phyloP scores from a whole-genome alignment of 176 grass and related monocot genomes.

The Melocanna baccifera region DNA sequence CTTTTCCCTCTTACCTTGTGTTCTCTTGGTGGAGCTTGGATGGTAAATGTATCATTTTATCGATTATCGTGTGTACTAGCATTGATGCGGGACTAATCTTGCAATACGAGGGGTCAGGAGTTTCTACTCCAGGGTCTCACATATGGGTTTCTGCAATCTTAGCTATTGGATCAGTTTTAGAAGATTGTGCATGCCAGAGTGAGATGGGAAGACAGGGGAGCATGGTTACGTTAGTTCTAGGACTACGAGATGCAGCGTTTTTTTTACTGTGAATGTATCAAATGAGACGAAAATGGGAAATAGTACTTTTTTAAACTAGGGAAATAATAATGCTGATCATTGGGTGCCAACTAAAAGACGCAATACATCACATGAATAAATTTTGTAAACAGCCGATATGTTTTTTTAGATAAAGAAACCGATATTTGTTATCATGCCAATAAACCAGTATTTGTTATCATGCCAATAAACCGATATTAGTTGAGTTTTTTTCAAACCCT shows the following conservation, averaged over 20 bases:
- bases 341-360: not conserved
- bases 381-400: not conserved
- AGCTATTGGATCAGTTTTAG: not conserved
- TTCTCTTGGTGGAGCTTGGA: too few species aligned
- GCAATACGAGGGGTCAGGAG: too few species aligned
- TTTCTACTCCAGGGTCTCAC: too few species aligned
- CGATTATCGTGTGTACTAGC: too few species aligned
- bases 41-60: too few species aligned
- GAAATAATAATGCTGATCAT: not conserved
- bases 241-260: not conserved
- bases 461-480: not conserved
- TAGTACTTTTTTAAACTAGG: not conserved
- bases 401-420: not conserved
- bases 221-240: too few species aligned
- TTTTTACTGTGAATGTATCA: not conserved
- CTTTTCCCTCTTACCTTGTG: too few species aligned
- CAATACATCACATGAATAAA: not conserved
- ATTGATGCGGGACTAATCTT: too few species aligned
- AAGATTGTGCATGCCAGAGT: not conserved
- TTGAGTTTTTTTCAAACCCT: not conserved
- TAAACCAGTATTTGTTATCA: not conserved
- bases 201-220: not conserved
- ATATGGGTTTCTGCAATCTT: too few species aligned
- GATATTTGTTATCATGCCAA: not conserved
- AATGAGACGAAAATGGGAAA: not conserved